Conservation (phyloP, 352 stramenopile genomes). For the Phytophthora constricta region DNA sequence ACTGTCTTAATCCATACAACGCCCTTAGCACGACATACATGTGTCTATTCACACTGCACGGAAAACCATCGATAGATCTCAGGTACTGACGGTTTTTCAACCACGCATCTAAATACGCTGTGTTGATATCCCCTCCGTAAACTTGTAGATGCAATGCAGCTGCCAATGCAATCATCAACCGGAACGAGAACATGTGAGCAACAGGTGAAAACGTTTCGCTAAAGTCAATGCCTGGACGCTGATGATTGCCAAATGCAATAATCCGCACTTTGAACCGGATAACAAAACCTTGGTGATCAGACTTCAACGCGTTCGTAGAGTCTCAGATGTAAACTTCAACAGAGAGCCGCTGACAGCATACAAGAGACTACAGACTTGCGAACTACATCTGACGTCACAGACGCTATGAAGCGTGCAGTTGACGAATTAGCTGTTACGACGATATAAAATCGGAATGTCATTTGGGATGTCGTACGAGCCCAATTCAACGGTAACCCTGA, state of each 20-base stretch:
- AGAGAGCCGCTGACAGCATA: too few species aligned
- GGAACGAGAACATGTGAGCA: slow-evolving; percentile 10
- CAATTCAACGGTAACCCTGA: background rate
- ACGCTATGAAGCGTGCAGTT: background rate
- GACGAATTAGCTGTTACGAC: background rate
- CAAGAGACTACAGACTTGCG: background rate
- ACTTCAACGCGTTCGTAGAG: too few species aligned
- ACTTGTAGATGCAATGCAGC: background rate
- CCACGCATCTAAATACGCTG: slow-evolving; percentile 6
- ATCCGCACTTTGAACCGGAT: slow-evolving; percentile 10
- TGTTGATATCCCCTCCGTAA: background rate
- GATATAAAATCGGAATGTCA: background rate
- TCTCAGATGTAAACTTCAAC: too few species aligned
- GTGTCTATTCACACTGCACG: background rate
- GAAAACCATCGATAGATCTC: background rate
- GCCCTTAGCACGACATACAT: background rate
- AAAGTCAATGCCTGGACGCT: slow-evolving; percentile 10
- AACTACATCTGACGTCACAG: background rate
- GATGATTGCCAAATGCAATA: slow-evolving; percentile 10
- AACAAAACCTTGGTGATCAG: slow-evolving; percentile 9
- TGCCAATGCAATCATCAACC: slow-evolving; percentile 9
- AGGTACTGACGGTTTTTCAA: background rate
- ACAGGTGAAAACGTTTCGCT: slow-evolving; percentile 6
- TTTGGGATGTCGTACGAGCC: background rate
- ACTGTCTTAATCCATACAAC: slow-evolving; percentile 15